phyloP scores from a whole-genome alignment of 208 protist species.

The Leishmania tarentolae region DNA sequence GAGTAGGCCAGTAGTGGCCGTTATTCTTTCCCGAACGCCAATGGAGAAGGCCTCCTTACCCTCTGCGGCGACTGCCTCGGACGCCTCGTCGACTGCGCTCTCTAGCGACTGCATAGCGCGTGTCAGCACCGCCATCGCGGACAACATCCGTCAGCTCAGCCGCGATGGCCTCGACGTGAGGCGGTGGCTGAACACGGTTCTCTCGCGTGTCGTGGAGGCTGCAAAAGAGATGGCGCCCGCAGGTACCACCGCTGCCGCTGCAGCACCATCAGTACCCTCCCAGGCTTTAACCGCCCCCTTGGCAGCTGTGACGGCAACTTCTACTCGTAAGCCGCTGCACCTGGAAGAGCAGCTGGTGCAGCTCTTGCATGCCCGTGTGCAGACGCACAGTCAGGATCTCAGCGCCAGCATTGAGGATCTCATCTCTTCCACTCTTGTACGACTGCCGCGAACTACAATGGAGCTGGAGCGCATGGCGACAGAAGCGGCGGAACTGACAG shows the following conservation, averaged over 20 bases:
- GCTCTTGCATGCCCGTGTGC: constrained; percentile 47
- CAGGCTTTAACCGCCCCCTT: not conserved
- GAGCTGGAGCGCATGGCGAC: constrained; percentile 70
- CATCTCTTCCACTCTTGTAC: constrained; percentile 64
- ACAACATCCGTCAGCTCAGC: constrained; percentile 33
- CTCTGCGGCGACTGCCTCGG: not conserved
- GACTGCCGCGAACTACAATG: constrained; percentile 67
- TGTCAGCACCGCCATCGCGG: constrained; percentile 21
- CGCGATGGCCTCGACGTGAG: constrained; percentile 47
- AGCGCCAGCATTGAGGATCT: constrained; percentile 56
- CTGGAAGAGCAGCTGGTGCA: constrained; percentile 46
- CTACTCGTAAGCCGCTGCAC: constrained; percentile 10
- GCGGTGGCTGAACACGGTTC: constrained; percentile 60
- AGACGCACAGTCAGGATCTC: constrained; percentile 61
- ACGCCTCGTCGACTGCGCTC: not conserved
- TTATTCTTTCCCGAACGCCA: not conserved
- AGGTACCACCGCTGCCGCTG: not conserved
- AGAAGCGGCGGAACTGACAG: constrained; percentile 55
- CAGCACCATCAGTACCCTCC: not conserved
- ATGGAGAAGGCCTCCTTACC: constrained; percentile 9
- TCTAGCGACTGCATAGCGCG: constrained; percentile 27
- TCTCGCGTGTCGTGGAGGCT: constrained; percentile 28
- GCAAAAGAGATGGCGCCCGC: constrained; percentile 8
- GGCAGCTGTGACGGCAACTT: not conserved
- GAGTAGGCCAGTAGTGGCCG: not conserved